Base-by-base conservation (phyloP, 306 rosid genomes). In the Betula pendula region DNA sequence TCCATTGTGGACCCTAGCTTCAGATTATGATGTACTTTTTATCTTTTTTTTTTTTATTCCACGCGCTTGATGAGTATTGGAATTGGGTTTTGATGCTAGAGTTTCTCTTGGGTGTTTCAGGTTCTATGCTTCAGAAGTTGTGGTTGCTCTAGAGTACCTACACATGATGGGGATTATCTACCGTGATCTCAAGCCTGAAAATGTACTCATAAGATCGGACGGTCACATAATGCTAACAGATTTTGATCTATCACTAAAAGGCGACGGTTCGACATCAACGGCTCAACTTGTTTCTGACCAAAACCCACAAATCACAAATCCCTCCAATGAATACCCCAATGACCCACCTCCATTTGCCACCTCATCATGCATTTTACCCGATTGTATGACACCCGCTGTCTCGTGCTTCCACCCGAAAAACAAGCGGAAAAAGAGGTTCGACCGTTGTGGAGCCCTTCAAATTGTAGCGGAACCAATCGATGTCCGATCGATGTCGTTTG, bases 401-500 rank as follows among this genome's bases (percentile, higher is more conserved):
- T 80, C 93, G 3, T 91, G 96, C 81, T 84, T 91, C 78, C 81
- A 80, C 65, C 90, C 90, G 0, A 87, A 76, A 68, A 79, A 85
- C 65, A 85, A 68, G 67, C 89, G 88, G 48, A 84, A 79, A 75
- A 89, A 87, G 76, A 81, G 78, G 51, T 55, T 73, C 44, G 6
- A 79, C 19, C 47, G 50, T 15, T 40, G 81, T 50, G 79, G 83
- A 22, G 68, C 84, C 48, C 87, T 89, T 1, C 90, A 89, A 83
- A 84, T 91, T 31, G 77, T 91, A 8, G 88, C 96, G 0, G 96
- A 91, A 63, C 96, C 96, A 20, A 38, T 87, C 0, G 90, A 86
- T 29, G 83, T 91, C 0, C 89, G 96, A 24, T 91, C 96, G 0
- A 91, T 86, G 92, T 89, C 94, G 11, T 91, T 91, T 29, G 96